A percentile compares a stretch with the other conserved stretches of the same genome.
Conservation (phyloP, 2,329 filamentous ascomycete species). For the Fusarium coicis region DNA sequence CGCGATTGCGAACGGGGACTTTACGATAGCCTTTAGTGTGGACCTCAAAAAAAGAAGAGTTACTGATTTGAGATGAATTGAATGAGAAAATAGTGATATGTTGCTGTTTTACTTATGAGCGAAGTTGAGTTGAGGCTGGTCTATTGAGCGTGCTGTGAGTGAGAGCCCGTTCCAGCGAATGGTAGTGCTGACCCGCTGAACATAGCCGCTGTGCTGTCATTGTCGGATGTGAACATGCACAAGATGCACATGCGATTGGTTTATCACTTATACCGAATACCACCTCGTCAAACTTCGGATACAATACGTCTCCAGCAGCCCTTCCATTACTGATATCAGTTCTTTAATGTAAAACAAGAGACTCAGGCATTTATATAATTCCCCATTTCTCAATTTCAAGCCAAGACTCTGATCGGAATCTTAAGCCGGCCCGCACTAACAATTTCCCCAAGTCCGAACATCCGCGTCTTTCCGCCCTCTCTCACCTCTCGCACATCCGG, state of each 20-base stretch:
- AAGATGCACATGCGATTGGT: not conserved
- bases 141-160: not conserved
- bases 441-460: slow-evolving; percentile 21
- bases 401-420: slow-evolving; percentile 1
- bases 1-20: accelerated
- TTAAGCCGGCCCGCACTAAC: slow-evolving; percentile 37
- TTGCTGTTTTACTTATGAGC: accelerated
- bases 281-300: not conserved
- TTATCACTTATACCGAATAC: not conserved
- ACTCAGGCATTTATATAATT: not conserved
- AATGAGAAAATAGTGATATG: accelerated
- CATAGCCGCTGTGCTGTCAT: not conserved
- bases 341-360: not conserved
- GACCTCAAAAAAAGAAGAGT: accelerated
- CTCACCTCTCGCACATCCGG: slow-evolving; percentile 11
- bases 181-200: not conserved
- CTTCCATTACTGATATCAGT: not conserved
- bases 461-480: slow-evolving; percentile 30
- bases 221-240: slow-evolving; percentile 2
- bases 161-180: not conserved
- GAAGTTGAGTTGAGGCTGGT: not conserved
- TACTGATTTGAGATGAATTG: accelerated
- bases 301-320: accelerated
- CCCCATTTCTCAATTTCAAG: not conserved
- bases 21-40: accelerated